Conservation (phyloP, 225 moss, liverwort and hornwort genomes). For the Pseudisothecium myosuroides region DNA sequence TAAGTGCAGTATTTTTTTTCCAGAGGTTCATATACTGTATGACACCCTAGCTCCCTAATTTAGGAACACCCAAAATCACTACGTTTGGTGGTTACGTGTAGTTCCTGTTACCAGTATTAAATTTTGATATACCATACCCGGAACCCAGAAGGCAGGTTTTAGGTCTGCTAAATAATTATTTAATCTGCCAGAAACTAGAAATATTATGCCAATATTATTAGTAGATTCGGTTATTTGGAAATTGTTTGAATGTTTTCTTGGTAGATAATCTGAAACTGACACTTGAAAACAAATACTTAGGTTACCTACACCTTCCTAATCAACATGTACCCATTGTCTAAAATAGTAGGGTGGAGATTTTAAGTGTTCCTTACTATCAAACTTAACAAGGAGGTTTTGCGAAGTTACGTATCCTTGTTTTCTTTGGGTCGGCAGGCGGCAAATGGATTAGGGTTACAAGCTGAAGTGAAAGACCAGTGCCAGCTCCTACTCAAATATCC, state of each 20-base stretch:
- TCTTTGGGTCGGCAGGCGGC: neutral
- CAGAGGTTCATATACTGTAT: neutral
- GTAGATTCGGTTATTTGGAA: neutral
- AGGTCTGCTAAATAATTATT: neutral
- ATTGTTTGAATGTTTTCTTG: too few relatives aligned
- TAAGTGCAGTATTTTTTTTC: too few relatives aligned
- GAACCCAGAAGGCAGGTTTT: neutral
- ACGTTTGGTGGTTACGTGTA: neutral
- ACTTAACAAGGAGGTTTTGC: neutral
- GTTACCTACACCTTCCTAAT: neutral
- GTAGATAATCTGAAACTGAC: neutral
- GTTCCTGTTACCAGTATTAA: too few relatives aligned
- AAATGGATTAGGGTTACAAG: slow-evolving; percentile 36
- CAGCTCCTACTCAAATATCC: slow-evolving; percentile 26
- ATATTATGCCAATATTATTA: neutral
- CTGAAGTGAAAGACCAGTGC: slow-evolving; percentile 30
- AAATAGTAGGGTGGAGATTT: neutral
- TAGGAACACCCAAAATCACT: neutral
- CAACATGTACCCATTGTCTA: neutral
- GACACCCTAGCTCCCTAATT: too few relatives aligned
- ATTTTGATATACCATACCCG: neutral
- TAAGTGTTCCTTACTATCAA: neutral
- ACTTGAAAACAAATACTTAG: neutral
- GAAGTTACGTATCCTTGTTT: neutral
- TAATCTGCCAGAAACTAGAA: neutral